Base-by-base conservation (phyloP, 1,284 basidiomycete genomes). In the Cryptococcus sp. region DNA sequence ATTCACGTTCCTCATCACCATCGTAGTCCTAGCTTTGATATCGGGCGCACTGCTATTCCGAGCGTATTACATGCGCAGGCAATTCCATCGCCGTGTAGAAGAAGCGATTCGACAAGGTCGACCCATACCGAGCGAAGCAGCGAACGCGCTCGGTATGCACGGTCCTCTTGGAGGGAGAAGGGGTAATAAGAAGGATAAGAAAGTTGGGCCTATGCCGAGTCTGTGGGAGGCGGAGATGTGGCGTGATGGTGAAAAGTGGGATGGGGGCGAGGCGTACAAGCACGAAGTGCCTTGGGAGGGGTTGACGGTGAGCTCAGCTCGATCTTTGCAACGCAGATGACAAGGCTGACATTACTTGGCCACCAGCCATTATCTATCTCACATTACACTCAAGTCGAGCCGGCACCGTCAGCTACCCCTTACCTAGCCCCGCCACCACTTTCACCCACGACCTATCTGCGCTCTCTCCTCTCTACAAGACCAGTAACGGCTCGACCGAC, bases 1-100 rank as follows among this genome's bases (percentile, higher is more conserved):
- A 17, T 78, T 77, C 67, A 77, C 76, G 7, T 78, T 79, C 61
- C 67, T 79, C 25, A 77, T 76, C 27, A 74, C 73, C 30, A 66
- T 78, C 51, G 55, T 77, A 40, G 64, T 78, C 27, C 70, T 79
- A 41, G 67, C 62, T 2, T 38, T 67, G 8, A 76, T 79, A 17
- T 70, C 72, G 10, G 67, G 64, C 35, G 66, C 56, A 3, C 67
- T 79, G 10, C 58, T 79, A 23, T 54, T 71, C 25, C 64, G 78
- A 16, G 76, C 76, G 3, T 70, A 70, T 60, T 56, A 71, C 50
- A 54, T 77, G 8, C 66, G 76, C 17, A 63, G 75, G 13, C 65
- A 71, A 45, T 77, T 72, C 53, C 72, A 68, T 22, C 58, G 66
- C 3, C 55, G 67, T 5, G 64, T 78, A 13, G 67, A 70, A 51